Conservation (phyloP, 2,329 filamentous ascomycete species). For the Colletotrichum higginsianum region DNA sequence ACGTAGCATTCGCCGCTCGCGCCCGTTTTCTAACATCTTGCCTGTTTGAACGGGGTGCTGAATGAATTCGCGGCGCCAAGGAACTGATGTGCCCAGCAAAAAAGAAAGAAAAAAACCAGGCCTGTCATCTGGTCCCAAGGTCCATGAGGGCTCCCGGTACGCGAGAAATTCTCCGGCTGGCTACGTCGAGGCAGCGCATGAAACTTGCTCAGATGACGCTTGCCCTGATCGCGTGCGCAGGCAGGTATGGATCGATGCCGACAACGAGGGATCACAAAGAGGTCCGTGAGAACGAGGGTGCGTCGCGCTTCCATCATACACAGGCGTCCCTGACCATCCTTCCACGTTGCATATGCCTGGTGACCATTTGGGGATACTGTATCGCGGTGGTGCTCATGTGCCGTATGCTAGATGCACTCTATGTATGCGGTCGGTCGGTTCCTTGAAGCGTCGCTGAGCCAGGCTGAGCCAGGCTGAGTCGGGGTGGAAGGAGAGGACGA, state of each 20-base stretch:
- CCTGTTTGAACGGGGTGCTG: slow-evolving; percentile 11
- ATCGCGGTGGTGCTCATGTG: neutral
- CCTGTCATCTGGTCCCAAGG: neutral
- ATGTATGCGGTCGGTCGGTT: neutral
- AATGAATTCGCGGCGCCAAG: slow-evolving; percentile 6
- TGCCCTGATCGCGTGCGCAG: slow-evolving; percentile 38
- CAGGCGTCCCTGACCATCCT: slow-evolving; percentile 20
- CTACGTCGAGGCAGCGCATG: slow-evolving; percentile 49
- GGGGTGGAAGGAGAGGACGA: neutral
- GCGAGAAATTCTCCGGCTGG: slow-evolving; percentile 48
- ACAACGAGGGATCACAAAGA: slow-evolving; percentile 47
- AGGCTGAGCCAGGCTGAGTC: neutral
- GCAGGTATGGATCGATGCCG: slow-evolving; percentile 28
- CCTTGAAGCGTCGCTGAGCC: neutral
- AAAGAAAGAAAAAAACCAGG: neutral
- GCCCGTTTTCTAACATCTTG: neutral
- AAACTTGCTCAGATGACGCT: slow-evolving; percentile 45
- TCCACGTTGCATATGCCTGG: neutral
- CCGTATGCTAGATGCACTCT: neutral
- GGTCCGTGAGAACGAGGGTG: slow-evolving; percentile 51
- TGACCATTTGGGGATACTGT: neutral
- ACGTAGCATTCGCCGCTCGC: neutral
- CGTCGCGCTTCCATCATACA: slow-evolving; percentile 27
- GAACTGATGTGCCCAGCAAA: slow-evolving; percentile 6
- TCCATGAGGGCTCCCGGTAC: slow-evolving; percentile 7